Conservation (phyloP, 805 yeast species). For the Nakazawaea molendinolei region DNA sequence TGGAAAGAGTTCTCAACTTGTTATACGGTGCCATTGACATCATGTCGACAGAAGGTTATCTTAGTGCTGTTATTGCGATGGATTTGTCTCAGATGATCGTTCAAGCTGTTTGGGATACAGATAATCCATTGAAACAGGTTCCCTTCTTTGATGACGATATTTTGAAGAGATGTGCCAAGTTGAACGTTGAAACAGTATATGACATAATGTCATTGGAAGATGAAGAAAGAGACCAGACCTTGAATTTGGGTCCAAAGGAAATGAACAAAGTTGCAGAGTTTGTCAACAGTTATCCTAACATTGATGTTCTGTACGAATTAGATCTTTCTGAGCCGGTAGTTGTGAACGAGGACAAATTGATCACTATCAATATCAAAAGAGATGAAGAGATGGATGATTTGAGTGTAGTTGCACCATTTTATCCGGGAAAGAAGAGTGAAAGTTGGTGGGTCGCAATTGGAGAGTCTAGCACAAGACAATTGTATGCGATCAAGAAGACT, state of each 20-base stretch:
- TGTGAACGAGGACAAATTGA: conserved; percentile 40
- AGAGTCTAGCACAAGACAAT: conserved; percentile 46
- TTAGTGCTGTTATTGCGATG: conserved; percentile 77
- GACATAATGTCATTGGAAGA: conserved; percentile 74
- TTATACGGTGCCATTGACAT: conserved; percentile 68
- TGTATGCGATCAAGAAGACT: conserved; percentile 70
- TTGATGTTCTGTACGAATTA: conserved; percentile 58
- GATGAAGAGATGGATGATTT: conserved; percentile 75
- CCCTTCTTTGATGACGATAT: conserved; percentile 57
- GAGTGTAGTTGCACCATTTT: conserved; percentile 50
- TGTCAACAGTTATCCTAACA: conserved; percentile 84
- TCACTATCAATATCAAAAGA: conserved; percentile 46
- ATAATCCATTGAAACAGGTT: conserved; percentile 71
- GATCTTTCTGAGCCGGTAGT: conserved; percentile 33
- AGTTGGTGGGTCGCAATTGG: conserved; percentile 91
- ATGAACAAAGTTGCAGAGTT: conserved; percentile 72
- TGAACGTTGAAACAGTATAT: conserved; percentile 61
- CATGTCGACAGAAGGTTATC: conserved; percentile 70
- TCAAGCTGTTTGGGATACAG: conserved; percentile 82
- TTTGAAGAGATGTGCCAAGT: conserved; percentile 45
- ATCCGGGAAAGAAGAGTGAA: conserved; percentile 56
- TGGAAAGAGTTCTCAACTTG: conserved; percentile 43
- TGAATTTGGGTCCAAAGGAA: conserved; percentile 41
- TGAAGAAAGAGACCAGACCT: conserved; percentile 50
- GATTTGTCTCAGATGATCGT: conserved; percentile 83